A percentile compares a stretch with the other conserved stretches of the same genome.
These are phyloP conservation scores for Gossypium herbaceum DNA, from an alignment of 345 rosid genomes.

Conservation along the genomic window DNA sequence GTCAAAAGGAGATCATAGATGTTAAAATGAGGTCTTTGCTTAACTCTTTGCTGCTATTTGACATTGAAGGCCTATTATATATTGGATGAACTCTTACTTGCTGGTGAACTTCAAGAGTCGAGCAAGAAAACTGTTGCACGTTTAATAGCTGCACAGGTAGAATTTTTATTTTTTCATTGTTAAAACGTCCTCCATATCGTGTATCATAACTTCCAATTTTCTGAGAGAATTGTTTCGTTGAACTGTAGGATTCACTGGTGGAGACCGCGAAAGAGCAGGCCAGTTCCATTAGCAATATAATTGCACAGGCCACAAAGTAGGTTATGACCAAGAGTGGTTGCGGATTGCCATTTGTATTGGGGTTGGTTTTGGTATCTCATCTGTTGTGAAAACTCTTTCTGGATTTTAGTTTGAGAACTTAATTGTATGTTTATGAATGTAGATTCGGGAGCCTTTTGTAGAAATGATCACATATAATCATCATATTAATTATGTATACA, in stretches of 20 bases:
- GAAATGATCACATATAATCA: background rate
- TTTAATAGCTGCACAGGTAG: slow-evolving; percentile 82
- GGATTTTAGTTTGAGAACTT: slow-evolving; percentile 8
- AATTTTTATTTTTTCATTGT: background rate
- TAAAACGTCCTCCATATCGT: background rate
- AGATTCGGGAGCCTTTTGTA: background rate
- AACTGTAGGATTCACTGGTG: slow-evolving; percentile 74
- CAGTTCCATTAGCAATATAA: slow-evolving; percentile 77
- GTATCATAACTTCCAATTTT: background rate
- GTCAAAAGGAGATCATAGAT: background rate
- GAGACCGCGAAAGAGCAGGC: slow-evolving; percentile 95
- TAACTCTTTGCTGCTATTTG: slow-evolving; percentile 19
- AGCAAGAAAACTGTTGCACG: slow-evolving; percentile 93
- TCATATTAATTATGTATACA: background rate
- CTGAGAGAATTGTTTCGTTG: slow-evolving; percentile 5
- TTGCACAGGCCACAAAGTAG: slow-evolving; percentile 93
- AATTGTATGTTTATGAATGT: background rate
- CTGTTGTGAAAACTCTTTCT: background rate
- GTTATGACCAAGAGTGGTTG: background rate
- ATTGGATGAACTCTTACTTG: slow-evolving; percentile 86
- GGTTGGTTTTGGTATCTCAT: background rate
- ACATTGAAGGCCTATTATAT: slow-evolving; percentile 72
- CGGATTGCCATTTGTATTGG: background rate
- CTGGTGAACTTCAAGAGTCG: slow-evolving; percentile 94
- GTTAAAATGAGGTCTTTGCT: slow-evolving; percentile 1